Percentiles rank a stretch among this genome's conserved stretches.
These are phyloP conservation scores for Cucumis hystrix DNA, from an alignment of 306 rosid genomes.

Conservation along the genomic window DNA sequence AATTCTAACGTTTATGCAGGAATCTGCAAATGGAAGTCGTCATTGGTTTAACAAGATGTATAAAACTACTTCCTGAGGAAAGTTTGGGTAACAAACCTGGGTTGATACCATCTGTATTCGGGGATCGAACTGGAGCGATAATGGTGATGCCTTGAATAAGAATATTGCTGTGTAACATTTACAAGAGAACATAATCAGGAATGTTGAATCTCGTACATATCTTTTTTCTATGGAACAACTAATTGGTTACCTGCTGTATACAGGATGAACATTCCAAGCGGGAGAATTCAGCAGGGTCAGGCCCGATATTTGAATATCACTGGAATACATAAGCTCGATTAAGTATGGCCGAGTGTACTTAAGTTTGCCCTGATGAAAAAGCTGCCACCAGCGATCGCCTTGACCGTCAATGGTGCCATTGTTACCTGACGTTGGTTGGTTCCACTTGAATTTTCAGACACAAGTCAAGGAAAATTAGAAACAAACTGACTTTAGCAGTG, in stretches of 20 bases:
- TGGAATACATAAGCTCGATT: conserved; percentile 28
- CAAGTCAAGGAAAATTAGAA: not conserved
- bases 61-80: not conserved
- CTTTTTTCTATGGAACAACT: not conserved
- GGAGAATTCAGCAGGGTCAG: conserved; percentile 35
- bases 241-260: conserved; percentile 28
- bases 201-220: not conserved
- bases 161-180: conserved; percentile 20
- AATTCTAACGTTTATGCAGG: conserved; percentile 36
- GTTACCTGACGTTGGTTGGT: conserved; percentile 13
- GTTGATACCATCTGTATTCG: conserved; percentile 39
- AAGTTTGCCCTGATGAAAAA: conserved; percentile 33
- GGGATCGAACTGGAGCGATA: conserved; percentile 34
- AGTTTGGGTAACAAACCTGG: conserved; percentile 20
- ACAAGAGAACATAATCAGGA: not conserved
- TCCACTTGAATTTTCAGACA: not conserved
- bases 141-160: conserved; percentile 33
- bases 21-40: conserved; percentile 14
- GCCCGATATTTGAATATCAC: conserved; percentile 21
- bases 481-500: not conserved
- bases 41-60: not conserved
- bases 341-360: conserved; percentile 37
- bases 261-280: conserved; percentile 38
- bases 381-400: conserved; percentile 37
- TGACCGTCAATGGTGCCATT: conserved; percentile 41